Evolutionary conservation across 1,284 basidiomycete species (phyloP), one percentile per base, ranked within the genome.

Genomic region (Ceratobasidium sp.): DNA sequence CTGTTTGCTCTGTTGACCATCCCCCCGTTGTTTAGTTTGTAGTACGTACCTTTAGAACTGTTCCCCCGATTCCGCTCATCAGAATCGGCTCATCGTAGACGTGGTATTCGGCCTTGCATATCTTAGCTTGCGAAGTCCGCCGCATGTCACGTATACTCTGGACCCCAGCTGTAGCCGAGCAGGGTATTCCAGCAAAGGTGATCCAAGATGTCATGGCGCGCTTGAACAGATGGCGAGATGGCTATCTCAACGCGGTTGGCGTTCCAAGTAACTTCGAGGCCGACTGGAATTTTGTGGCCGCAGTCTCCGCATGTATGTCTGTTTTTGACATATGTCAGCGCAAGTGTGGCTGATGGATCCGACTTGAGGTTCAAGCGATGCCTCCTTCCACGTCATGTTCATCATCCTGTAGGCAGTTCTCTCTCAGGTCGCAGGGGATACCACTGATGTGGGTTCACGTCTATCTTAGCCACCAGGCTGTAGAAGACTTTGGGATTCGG

Each of bases 361-460:
- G 41, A 31, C 31, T 37, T 24, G 83, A 85, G 92, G 93, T 78
- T 90, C 92, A 22, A 93, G 91, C 79, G 95, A 98, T 81, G 91
- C 94, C 59, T 92, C 91, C 49, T 96, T 93, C 80, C 95, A 98
- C 82, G 88, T 93, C 78, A 90, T 96, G 87, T 97, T 95, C 83
- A 80, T 86, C 56, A 78, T 83, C 8, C 58, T 77, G 58, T 71
- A 63, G 53, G 75, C 58, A 41, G 41, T 9, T 63, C 43, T 66
- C 54, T 22, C n/a, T 29, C 24, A 34, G 39, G 49, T 37, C 5
- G 41, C 51, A 16, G 43, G 31, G 2, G 41, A 27, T 37, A 24
- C 41, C 91, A 89, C 93, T 76, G 88, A 89, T 68, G 81, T 93
- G 5, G 92, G 8, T 24, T 14, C 34, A 54, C 49, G 56, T 13